phyloP scores from a whole-genome alignment of 2,329 filamentous ascomycete species.

The Aspergillus versicolor region DNA sequence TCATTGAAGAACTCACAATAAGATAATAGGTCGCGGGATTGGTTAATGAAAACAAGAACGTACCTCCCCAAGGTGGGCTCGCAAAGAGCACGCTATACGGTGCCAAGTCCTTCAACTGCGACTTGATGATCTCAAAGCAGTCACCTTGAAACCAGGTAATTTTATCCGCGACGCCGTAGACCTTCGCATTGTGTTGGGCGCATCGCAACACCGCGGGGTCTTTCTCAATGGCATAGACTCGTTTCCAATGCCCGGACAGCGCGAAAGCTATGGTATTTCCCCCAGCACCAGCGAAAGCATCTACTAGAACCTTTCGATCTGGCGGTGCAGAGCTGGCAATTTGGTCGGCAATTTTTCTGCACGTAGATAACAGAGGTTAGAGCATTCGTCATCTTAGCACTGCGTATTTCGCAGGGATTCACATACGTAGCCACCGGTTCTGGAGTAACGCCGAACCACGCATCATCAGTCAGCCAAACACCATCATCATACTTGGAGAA shows the following conservation, averaged over 20 bases:
- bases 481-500: constrained; percentile 86
- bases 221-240: constrained; percentile 85
- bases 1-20: neutral
- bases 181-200: constrained; percentile 83
- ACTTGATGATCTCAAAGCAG: constrained; percentile 71
- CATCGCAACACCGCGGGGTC: constrained; percentile 78
- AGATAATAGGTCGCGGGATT: neutral
- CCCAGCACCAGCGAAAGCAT: constrained; percentile 87
- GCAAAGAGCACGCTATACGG: constrained; percentile 64
- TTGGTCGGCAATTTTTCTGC: constrained; percentile 72
- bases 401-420: neutral
- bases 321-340: constrained; percentile 57
- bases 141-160: constrained; percentile 88
- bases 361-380: neutral
- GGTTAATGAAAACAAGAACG: constrained; percentile 18
- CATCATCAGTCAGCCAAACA: constrained; percentile 85
- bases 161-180: constrained; percentile 75
- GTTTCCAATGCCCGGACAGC: constrained; percentile 72
- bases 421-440: constrained; percentile 81
- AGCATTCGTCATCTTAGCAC: neutral
- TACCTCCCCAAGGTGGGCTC: constrained; percentile 73
- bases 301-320: constrained; percentile 69
- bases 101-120: constrained; percentile 48
- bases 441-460: constrained; percentile 96
- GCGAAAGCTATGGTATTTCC: constrained; percentile 97